Base-by-base conservation (phyloP, 2,329 filamentous ascomycete species). In the Uncinocarpus reesii region DNA sequence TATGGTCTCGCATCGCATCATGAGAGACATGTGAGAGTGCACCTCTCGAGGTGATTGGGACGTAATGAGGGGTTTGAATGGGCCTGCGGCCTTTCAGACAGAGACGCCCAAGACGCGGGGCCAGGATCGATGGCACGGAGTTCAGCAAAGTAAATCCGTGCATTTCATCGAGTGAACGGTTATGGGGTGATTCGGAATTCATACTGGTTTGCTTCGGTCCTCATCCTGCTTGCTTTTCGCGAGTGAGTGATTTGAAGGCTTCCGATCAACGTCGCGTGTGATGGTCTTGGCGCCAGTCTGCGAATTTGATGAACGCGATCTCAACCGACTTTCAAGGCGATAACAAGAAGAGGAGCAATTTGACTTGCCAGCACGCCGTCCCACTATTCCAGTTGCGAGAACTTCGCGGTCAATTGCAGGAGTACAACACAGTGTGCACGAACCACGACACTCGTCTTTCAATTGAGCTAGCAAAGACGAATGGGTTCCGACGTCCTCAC, bases 11-110 rank as follows among this genome's bases (percentile, higher is more conserved):
- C 55, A 92, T 72, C 52, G 84, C 84, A 70, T 98, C 92, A 32
- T 88, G 89, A 2, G 89, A 85, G 55, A 98, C 69, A 68, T 98
- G 92, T 44, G 92, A 88, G 29, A 96, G 72, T 1, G 78, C 79
- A 18, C 92, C 92, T 59, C 92, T 78, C 28, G 92, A 95, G 2
- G 85, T 84, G 55, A 84, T 73, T 43, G 80, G 82, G 50, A 95
- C 71, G 64, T 84, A 94, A 62, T 84, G 83, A 36, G 92, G 92
- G 24, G 92, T 98, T 16, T 84, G 71, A 54, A 95, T 74, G n/a
- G 75, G 66, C 53, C 74, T 77, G 51, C 84, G 75, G 67, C 79
- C 58, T 65, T 69, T 72, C 4, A 92, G 63, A 3, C 73, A 68
- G 20, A 96, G 67, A 45, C 71, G 74, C 3, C 85, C 88, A 7